phyloP scores from a whole-genome alignment of 1,139 yeast species.

The Pichia sp. region DNA sequence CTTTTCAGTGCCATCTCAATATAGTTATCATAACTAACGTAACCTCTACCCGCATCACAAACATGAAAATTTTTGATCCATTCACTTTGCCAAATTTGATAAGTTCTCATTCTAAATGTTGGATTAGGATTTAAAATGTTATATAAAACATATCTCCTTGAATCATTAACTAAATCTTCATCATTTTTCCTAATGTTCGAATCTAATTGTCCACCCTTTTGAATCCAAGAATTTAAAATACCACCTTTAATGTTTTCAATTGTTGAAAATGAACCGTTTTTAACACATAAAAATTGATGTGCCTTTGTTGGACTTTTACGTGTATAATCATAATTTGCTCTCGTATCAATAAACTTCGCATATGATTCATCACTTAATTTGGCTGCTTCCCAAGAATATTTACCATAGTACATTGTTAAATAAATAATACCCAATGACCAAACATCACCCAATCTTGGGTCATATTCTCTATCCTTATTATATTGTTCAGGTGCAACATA shows the following conservation, averaged over 20 bases:
- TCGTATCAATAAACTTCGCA: conserved; percentile 27
- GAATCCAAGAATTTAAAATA: conserved; percentile 15
- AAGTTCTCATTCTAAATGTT: conserved; percentile 35
- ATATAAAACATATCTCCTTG: conserved; percentile 49
- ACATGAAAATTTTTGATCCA: conserved; percentile 30
- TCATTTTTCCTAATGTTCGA: conserved; percentile 10
- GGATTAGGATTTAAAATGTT: conserved; percentile 55
- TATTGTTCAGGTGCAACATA: conserved; percentile 72
- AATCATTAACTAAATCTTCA: conserved; percentile 25
- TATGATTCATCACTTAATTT: conserved; percentile 32
- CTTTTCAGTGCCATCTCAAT: conserved; percentile 31
- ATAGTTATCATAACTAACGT: conserved; percentile 24
- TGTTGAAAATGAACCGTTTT: conserved; percentile 28
- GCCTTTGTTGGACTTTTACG: conserved; percentile 18
- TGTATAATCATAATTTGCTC: conserved; percentile 29
- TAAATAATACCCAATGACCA: conserved; percentile 67
- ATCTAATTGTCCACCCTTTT: conserved; percentile 14
- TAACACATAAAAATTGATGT: conserved; percentile 27
- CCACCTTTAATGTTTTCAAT: conserved; percentile 30
- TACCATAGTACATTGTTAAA: conserved; percentile 46
- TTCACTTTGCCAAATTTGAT: conserved; percentile 32
- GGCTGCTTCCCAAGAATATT: conserved; percentile 47
- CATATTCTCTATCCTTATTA: conserved; percentile 38
- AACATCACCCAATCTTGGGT: conserved; percentile 56
- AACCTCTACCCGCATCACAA: conserved; percentile 33